Conservation (phyloP, 1,284 basidiomycete genomes). For the Porogramme epimiltina region DNA sequence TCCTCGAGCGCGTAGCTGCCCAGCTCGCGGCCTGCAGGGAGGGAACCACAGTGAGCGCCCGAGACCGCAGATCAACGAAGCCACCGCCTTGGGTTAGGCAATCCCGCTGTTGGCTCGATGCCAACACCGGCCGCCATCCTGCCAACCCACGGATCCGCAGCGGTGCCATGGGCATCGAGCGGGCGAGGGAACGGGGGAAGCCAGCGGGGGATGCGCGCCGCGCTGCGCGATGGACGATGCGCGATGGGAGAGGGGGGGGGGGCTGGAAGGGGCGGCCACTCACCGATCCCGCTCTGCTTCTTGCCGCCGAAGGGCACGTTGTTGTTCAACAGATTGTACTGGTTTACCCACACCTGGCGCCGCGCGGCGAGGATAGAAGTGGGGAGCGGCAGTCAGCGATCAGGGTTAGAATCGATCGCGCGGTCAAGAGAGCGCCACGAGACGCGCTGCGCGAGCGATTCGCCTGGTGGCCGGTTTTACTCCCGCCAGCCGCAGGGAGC, state of each 20-base stretch:
- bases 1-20: constrained; percentile 86
- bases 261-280: constrained; percentile 12
- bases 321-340: constrained; percentile 80
- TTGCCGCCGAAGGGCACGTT: constrained; percentile 94
- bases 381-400: background rate
- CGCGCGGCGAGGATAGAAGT: background rate
- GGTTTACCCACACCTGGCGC: constrained; percentile 82
- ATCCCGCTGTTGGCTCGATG: constrained; percentile 19
- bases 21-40: constrained; percentile 73
- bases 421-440: too few relatives aligned
- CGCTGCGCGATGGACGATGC: background rate
- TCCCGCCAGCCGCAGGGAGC: background rate
- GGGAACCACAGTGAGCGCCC: constrained; percentile 10
- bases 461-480: too few relatives aligned
- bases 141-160: background rate
- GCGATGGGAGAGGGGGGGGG: too few relatives aligned
- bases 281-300: constrained; percentile 78
- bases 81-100: constrained; percentile 11
- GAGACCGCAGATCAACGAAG: constrained; percentile 4
- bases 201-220: background rate
- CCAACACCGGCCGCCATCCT: constrained; percentile 10
- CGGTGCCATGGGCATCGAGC: too few relatives aligned
- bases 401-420: background rate
- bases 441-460: too few relatives aligned
- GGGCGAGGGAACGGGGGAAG: too few relatives aligned